Base-by-base conservation (phyloP, 2,329 filamentous ascomycete genomes). In the Colletotrichum shisoi region DNA sequence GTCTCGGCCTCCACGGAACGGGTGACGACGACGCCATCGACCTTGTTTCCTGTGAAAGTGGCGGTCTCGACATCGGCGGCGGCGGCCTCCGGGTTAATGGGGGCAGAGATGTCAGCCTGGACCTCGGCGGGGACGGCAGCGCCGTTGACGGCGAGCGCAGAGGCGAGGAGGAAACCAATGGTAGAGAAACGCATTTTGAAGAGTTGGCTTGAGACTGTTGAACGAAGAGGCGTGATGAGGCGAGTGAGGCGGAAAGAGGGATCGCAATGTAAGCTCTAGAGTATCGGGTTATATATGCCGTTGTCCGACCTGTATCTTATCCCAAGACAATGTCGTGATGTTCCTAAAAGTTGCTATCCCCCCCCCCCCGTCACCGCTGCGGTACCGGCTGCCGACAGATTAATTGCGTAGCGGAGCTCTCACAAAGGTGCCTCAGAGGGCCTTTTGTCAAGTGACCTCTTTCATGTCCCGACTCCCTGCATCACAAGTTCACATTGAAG, bases 111-210 rank as follows among this genome's bases (percentile, higher is more conserved):
- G 45, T n/a, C 5, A 7, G 54, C n/a, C 34, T 57, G 11, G 24
- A 31, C 21, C 37, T 4, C 7, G 2, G 31, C 17, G 11, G 49
- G 37, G 17, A 56, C 13, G 7, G 24, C 49, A 4, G 62, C 57
- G 34, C 49, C 62, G 13, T 65, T 56, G 49, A 56, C 59, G n/a
- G 59, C 62, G 21, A 65, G 57, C 5, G 62, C 42, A 15, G 57
- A 61, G 42, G 34, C 51, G 12, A 46, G n/a, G 31, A 61, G 4
- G 42, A 54, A 15, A 17, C 24, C 17, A 34, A 65, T 31, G 57
- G 49, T 17, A 19, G 62, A 46, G 57, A 60, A 65, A 39, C 54
- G 62, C 57, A 61, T 65, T 13, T 54, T 45, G 37, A 21, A 7
- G 15, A 45, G 1, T 6, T 24, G 51, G 9, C 2, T 40, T 17